Evolutionary conservation across 176 grass and related monocot genomes (phyloP).

Genomic region (Rhynchospora tenuis): DNA sequence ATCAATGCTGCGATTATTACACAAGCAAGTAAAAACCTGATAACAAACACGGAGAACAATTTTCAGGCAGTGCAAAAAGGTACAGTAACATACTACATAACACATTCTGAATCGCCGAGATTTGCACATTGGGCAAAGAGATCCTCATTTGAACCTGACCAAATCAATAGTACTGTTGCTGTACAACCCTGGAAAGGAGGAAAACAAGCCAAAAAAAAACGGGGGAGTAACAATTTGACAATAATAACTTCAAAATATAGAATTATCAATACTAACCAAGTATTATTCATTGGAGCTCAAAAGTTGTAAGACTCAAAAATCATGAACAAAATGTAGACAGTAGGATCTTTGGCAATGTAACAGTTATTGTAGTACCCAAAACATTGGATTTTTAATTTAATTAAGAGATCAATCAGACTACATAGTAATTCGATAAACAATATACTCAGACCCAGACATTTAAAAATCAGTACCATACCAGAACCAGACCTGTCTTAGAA

Average conservation of each 20-base stretch:
- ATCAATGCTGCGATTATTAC: constrained; percentile 38
- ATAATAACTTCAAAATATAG: not conserved
- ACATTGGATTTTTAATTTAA: not conserved
- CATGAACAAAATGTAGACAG: not conserved
- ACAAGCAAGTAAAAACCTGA: not conserved
- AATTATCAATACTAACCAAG: not conserved
- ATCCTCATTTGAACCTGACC: constrained; percentile 59
- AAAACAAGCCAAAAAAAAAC: constrained; percentile 1
- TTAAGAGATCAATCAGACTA: not conserved
- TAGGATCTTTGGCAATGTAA: not conserved
- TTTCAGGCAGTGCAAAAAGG: not conserved
- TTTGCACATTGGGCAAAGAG: constrained; percentile 88
- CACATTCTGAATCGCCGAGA: constrained; percentile 79
- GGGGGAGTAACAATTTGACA: not conserved
- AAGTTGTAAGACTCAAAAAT: not conserved
- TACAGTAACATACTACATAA: constrained; percentile 47
- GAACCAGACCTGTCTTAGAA: not conserved
- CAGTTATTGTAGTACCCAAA: not conserved
- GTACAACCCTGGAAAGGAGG: constrained; percentile 72
- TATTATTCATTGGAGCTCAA: not conserved
- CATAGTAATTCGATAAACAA: not conserved
- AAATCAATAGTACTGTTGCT: constrained; percentile 72
- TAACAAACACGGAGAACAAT: not conserved
- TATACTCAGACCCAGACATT: not conserved
- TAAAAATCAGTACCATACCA: not conserved